Percentiles rank a stretch among this genome's conserved stretches.
Evolutionary conservation across 257 asterid genomes (phyloP).

Genomic region (Marsdenia floribunda): DNA sequence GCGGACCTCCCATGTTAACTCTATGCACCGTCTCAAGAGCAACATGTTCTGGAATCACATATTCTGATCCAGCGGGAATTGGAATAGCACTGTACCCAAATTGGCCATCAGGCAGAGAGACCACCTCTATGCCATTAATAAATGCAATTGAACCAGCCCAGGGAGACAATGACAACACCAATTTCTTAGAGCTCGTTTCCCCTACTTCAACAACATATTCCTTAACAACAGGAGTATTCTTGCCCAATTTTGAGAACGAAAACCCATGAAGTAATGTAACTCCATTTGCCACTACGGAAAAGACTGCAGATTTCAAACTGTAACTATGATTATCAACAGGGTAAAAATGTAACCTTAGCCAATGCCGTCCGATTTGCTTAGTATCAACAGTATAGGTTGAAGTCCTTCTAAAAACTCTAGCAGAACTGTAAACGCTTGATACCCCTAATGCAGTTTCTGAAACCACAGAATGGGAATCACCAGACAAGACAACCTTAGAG

Average conservation of each 20-base stretch:
- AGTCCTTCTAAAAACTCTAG: conserved; percentile 27
- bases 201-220: conserved; percentile 32
- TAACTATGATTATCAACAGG: conserved; percentile 22
- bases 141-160: conserved; percentile 29
- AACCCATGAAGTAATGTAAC: conserved; percentile 31
- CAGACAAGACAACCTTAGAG: conserved; percentile 22
- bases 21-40: conserved; percentile 28
- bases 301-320: conserved; percentile 29
- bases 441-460: conserved; percentile 11
- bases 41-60: conserved; percentile 14
- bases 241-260: conserved; percentile 23
- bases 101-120: conserved; percentile 26
- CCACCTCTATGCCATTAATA: conserved; percentile 33
- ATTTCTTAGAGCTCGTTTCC: conserved; percentile 20
- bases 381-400: conserved; percentile 22
- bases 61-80: conserved; percentile 20
- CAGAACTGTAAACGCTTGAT: conserved; percentile 25
- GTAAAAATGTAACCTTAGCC: conserved; percentile 36
- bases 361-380: conserved; percentile 34
- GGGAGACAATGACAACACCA: conserved; percentile 27
- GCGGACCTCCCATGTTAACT: conserved; percentile 35
- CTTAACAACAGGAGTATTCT: conserved; percentile 20
- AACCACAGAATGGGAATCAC: conserved; percentile 25
- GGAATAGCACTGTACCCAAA: conserved; percentile 22
- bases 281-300: conserved; percentile 38